phyloP scores from a whole-genome alignment of 2,329 filamentous ascomycete species.

The Tolypocladium nubicola region DNA sequence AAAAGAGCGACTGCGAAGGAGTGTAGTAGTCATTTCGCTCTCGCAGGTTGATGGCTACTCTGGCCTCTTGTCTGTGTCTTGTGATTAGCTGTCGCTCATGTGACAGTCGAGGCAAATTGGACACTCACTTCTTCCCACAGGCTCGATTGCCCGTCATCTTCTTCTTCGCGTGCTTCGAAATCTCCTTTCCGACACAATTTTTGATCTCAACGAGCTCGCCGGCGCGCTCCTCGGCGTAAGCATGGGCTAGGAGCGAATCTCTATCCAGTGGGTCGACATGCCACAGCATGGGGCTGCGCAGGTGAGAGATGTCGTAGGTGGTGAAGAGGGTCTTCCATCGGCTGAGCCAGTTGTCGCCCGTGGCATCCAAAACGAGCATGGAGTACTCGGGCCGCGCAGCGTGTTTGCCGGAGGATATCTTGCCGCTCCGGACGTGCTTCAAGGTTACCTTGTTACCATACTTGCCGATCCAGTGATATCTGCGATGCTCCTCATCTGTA shows the following conservation, averaged over 20 bases:
- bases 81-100: background rate
- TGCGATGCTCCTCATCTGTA: constrained; percentile 70
- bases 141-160: constrained; percentile 27
- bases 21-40: constrained; percentile 62
- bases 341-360: constrained; percentile 53
- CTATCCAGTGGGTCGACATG: constrained; percentile 68
- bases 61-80: constrained; percentile 25
- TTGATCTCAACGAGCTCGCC: constrained; percentile 58
- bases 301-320: constrained; percentile 57
- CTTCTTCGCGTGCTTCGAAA: constrained; percentile 73
- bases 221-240: constrained; percentile 49
- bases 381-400: constrained; percentile 16
- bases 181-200: constrained; percentile 66
- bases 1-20: constrained; percentile 51
- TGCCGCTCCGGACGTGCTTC: constrained; percentile 31
- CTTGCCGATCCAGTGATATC: constrained; percentile 69
- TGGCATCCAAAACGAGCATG: constrained; percentile 58
- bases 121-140: constrained; percentile 31
- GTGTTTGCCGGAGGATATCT: constrained; percentile 9
- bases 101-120: too few species aligned
- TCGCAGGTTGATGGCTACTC: constrained; percentile 50
- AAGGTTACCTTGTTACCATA: constrained; percentile 50
- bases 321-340: constrained; percentile 62
- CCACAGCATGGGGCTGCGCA: constrained; percentile 76
- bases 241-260: constrained; percentile 61